Conservation (phyloP, 2,329 filamentous ascomycete genomes). For the Paecilomyces sp. region DNA sequence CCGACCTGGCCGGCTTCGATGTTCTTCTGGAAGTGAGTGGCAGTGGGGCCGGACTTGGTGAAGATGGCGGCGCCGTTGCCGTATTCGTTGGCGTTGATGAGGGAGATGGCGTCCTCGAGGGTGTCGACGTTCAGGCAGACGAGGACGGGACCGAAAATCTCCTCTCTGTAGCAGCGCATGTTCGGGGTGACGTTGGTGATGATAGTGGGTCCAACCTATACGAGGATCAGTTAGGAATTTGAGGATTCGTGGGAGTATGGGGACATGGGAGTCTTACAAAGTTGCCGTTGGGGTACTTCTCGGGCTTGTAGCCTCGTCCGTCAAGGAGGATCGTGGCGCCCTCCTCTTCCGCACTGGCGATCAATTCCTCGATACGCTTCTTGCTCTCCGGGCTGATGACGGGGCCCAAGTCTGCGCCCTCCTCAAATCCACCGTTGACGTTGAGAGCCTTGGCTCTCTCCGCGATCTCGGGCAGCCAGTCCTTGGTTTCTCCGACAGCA, state of each 20-base stretch:
- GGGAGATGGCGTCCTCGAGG: conserved; percentile 28
- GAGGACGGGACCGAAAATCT: conserved; percentile 32
- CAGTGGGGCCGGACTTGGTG: conserved; percentile 55
- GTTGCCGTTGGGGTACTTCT: conserved; percentile 57
- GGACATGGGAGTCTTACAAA: conserved; percentile 49
- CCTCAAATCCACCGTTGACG: conserved; percentile 56
- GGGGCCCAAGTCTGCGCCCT: conserved; percentile 54
- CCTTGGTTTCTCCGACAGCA: conserved; percentile 55
- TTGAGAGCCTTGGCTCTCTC: conserved; percentile 53
- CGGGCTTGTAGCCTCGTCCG: conserved; percentile 51
- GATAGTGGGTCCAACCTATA: conserved; percentile 24
- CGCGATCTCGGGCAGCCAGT: conserved; percentile 56
- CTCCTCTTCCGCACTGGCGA: conserved; percentile 54
- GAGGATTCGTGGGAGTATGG: conserved; percentile 24
- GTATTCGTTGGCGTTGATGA: conserved; percentile 62
- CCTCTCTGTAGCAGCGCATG: conserved; percentile 30
- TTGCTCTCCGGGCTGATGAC: conserved; percentile 54
- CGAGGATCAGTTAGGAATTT: neutral
- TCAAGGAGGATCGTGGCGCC: conserved; percentile 56
- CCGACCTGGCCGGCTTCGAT: conserved; percentile 61
- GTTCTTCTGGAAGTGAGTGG: conserved; percentile 56
- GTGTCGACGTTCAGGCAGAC: conserved; percentile 28
- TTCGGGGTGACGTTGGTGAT: conserved; percentile 24
- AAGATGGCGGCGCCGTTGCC: conserved; percentile 62
- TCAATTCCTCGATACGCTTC: conserved; percentile 52